A percentile compares a stretch with the other conserved stretches of the same genome.
Conservation (phyloP, 2,329 filamentous ascomycete genomes). For the Penicillium sp. region DNA sequence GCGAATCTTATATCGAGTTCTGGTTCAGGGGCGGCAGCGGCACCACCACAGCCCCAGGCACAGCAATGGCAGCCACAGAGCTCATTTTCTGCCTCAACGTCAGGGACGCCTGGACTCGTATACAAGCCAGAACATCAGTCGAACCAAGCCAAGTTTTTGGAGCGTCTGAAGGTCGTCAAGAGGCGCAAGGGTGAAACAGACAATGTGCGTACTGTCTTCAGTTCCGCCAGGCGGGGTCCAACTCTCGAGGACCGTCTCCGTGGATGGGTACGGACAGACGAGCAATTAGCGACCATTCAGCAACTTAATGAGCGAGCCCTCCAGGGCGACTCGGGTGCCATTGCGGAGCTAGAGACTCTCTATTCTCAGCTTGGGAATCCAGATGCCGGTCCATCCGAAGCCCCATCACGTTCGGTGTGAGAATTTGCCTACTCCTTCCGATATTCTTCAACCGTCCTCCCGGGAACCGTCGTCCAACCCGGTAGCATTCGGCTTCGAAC, state of each 20-base stretch:
- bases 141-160: slow-evolving; percentile 62
- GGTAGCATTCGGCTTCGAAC: background rate
- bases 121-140: slow-evolving; percentile 38
- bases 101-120: slow-evolving; percentile 6
- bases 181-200: slow-evolving; percentile 67
- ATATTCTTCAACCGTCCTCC: background rate
- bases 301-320: slow-evolving; percentile 41
- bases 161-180: slow-evolving; percentile 69
- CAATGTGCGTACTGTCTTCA: slow-evolving; percentile 65
- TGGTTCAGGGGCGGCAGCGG: slow-evolving; percentile 22
- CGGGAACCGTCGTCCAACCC: background rate
- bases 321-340: slow-evolving; percentile 43
- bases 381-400: slow-evolving; percentile 17
- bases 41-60: slow-evolving; percentile 12
- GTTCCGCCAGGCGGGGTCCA: slow-evolving; percentile 41
- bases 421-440: background rate
- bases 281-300: slow-evolving; percentile 42
- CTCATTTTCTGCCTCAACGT: background rate
- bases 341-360: slow-evolving; percentile 42
- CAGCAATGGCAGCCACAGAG: background rate
- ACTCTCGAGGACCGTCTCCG: slow-evolving; percentile 38
- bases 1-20: slow-evolving; percentile 61
- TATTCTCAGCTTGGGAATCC: slow-evolving; percentile 36
- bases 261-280: slow-evolving; percentile 45
- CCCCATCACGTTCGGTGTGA: slow-evolving; percentile 19